These are phyloP conservation scores for Phytopythium litorale DNA, from an alignment of 352 stramenopile genomes.

Conservation along the genomic window DNA sequence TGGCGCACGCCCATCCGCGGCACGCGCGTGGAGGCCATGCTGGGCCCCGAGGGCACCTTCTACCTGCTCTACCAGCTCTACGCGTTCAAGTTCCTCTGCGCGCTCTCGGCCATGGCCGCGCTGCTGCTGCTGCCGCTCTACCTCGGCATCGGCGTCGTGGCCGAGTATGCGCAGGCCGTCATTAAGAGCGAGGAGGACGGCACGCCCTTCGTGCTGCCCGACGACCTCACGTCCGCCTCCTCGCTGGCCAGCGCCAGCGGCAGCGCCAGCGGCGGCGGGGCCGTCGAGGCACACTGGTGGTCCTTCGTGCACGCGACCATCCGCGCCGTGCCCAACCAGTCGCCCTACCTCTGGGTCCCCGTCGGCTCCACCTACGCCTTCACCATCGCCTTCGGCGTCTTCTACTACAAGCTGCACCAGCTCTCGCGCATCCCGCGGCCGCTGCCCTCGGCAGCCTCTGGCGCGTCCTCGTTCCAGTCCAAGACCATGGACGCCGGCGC, in stretches of 20 bases:
- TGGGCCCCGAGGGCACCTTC: slow-evolving; percentile 79
- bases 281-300: slow-evolving; percentile 53
- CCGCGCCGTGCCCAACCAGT: slow-evolving; percentile 70
- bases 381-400: slow-evolving; percentile 65
- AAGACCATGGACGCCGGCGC: slow-evolving; percentile 7
- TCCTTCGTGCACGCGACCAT: slow-evolving; percentile 80
- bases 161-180: slow-evolving; percentile 10
- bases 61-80: slow-evolving; percentile 86
- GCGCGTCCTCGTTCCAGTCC: slow-evolving; percentile 1
- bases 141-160: slow-evolving; percentile 44
- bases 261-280: not conserved
- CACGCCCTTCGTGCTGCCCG: slow-evolving; percentile 6
- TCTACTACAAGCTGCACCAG: slow-evolving; percentile 62
- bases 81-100: slow-evolving; percentile 53
- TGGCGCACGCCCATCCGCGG: slow-evolving; percentile 69
- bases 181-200: slow-evolving; percentile 6
- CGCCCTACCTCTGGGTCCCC: slow-evolving; percentile 72
- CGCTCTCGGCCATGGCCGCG: slow-evolving; percentile 58
- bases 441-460: not conserved
- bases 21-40: slow-evolving; percentile 53
- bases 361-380: slow-evolving; percentile 77
- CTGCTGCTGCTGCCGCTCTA: slow-evolving; percentile 76
- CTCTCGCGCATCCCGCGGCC: slow-evolving; percentile 54
- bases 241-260: not conserved
- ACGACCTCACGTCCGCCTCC: not conserved